Base-by-base conservation (phyloP, 2,329 filamentous ascomycete genomes). In the Aspergillus fructus region DNA sequence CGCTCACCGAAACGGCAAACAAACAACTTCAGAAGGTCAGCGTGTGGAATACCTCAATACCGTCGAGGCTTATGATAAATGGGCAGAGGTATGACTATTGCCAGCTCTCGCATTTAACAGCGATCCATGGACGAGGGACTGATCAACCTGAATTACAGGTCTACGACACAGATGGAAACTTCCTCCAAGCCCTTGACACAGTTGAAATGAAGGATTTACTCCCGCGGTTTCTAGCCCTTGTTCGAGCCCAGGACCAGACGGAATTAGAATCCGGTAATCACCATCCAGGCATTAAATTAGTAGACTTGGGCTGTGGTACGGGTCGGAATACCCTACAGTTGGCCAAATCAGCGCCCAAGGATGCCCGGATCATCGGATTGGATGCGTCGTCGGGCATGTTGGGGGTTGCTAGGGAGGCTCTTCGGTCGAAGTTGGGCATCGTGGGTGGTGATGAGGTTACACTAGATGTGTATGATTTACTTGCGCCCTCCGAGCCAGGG, bases 251-350 rank as follows among this genome's bases (percentile, higher is more conserved):
- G n/a, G 30, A 33, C 4, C 23, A 51, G 17, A 15, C n/a, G 21
- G 23, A 51, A 15, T 5, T 17, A 21, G 27, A 15, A 7, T 13
- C 27, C 11, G 5, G 15, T 15, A n/a, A 46, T 6, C 17, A 19
- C 8, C 17, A 27, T n/a, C 63, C 64, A 42, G 66, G 68, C 2
- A 62, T 77, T 51, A 77, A 73, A 33, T 63, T 86, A 27, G 73
- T 88, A n/a, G 86, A 89, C 63, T 73, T 89, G 2, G 86, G 86
- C 23, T 88, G 85, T 64, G 86, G 86, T 2, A 89, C 86, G 0
- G 86, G 84, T 2, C 78, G 86, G 37, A 88, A 86, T 63, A 89
- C 85, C 0, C 59, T 78, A 3, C 83, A 82, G 41, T 74, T 88
- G 1, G 21, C 75, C 46, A 54, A 61, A 4, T 48, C 53, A 0